Base-by-base conservation (phyloP, 148 eudicot genomes). In the Fagopyrum tataricum region DNA sequence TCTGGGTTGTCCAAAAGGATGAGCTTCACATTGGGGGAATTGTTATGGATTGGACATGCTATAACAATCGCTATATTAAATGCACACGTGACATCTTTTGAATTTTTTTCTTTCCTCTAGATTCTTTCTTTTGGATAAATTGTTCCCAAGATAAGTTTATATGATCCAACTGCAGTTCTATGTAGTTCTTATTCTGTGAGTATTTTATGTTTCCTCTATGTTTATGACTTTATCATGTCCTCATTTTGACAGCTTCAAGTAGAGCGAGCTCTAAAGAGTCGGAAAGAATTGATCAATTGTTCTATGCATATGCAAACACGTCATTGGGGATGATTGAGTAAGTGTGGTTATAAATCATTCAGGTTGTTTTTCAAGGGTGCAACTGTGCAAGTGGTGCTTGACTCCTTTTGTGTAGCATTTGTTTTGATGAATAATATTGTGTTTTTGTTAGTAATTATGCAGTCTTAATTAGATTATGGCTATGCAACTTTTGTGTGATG, bases 211-310 rank as follows among this genome's bases (percentile, higher is more conserved):
- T 24, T 15, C 66, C 66, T 59, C 14, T 39, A 56, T 56, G 26
- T 56, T 56, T 20, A 21, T 56, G 66, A 59, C 23, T 24, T 59
- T 10, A 23, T 23, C 24, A 17, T 59, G 66, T 6, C 26, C 64
- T 47, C 43, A 24, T 67, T 71, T 49, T 15, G 81, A 46, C 90
- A 95, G 97, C 92, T 59, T 71, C 97, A 44, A 79, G 84, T 82
- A 91, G 84, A 85, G 91, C 88, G 73, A 89, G 88, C n/a, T 77
- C 86, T 44, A 95, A 90, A 73, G 97, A 95, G 81, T 66, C 83
- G 83, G 98, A 91, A 69, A 83, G 91, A 40, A 83, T 91, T 64
- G 98, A 91, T 78, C 91, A 85, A 24, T 76, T 95, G 55, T 95
- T 89, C 75, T 71, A 83, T 80, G 55, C 83, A 59, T 95, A 95